Evolutionary conservation across 768 basidiomycete species (phyloP), one percentile per base, ranked within the genome.

Genomic region (Russula lepida): DNA sequence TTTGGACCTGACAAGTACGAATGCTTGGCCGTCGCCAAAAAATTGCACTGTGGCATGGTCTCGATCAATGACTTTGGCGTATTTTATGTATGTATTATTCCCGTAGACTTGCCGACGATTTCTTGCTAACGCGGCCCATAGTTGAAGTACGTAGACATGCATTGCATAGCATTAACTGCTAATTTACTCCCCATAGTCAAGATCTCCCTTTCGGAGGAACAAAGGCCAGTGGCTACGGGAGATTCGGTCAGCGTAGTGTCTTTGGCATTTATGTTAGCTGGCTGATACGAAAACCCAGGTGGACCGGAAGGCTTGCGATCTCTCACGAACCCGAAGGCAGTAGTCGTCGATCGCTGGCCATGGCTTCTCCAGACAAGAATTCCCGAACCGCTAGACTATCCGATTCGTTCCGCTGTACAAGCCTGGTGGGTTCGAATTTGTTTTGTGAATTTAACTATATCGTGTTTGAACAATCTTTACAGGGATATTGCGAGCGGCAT

Each of bases 21-120:
- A 46, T 93, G 92, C 69, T 66, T 91, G 56, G 77, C 86, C 51
- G 87, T 98, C 23, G 94, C 94, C 30, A 84, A 84, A 66, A 75
- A 78, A 51, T 76, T 99, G 54, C 84, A 95, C 55, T 95, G 92
- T 68, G 95, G 95, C 49, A 98, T 99, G 97, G 95, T 98, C 3
- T 86, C 94, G 21, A 79, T 97, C 64, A 98, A 98, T 68, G 97
- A 98, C 75, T 97, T 92, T 70, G 93, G 83, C 13, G 86, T 88
- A 8, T 92, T 85, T 74, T 92, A 93, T 70, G 85, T 90, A 69
- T 77, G 85, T 77, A 63, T 50, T 12, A 32, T 37, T 11, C 21
- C 64, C 50, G 37, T 50, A 56, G 27, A 47, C 53, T 59, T n/a
- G 39, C 48, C 27, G 39, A 50, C 43, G 41, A 56, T 57, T 62